Base-by-base conservation (phyloP, 805 yeast genomes). In the Maudiozyma bulderi region DNA sequence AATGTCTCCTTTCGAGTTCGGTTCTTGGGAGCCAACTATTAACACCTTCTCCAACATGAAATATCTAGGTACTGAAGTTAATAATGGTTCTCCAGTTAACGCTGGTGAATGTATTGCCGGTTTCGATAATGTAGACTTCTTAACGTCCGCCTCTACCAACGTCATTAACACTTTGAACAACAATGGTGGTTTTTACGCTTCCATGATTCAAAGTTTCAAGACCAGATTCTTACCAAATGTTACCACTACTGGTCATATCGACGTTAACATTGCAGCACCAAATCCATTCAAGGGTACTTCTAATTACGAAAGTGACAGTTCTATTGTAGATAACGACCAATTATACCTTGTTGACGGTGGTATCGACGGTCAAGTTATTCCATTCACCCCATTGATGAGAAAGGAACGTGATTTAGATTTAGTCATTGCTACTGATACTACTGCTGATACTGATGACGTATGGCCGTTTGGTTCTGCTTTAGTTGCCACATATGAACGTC, bases 1-100 rank as follows among this genome's bases (percentile, higher is more conserved):
- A 54, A 64, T 78, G 55, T 75, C 73, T 46, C 89, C 95, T 10
- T 81, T 70, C 57, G 85, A 83, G 61, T 66, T 88, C 58, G 96
- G 96, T 10, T 81, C 93, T 3, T 88, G 95, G 95, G 96, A 89
- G 60, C 84, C 87, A 13, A 71, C 83, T 1, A 66, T 86, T 47
- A 71, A 75, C 48, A 68, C 84, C 2, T 87, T 88, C 65, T 72
- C 81, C 11, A 81, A 83, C 50, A 65, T 79, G 44, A 75, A 80
- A 64, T 87, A 84, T 60, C 63, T 86, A 43, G 96, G 95, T 8
- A 74, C 95, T 1, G 64, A 73, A 26, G 74, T 83, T 39, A 58
- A 71, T 29, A 72, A 79, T 52, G 96, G 95, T 38, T 53, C 60
- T 29, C 82, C 86, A 7, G 58, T 58, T 5, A 57, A 62, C n/a